Evolutionary conservation across 1,284 basidiomycete species (phyloP).

Genomic region (Sporisorium graminicola): DNA sequence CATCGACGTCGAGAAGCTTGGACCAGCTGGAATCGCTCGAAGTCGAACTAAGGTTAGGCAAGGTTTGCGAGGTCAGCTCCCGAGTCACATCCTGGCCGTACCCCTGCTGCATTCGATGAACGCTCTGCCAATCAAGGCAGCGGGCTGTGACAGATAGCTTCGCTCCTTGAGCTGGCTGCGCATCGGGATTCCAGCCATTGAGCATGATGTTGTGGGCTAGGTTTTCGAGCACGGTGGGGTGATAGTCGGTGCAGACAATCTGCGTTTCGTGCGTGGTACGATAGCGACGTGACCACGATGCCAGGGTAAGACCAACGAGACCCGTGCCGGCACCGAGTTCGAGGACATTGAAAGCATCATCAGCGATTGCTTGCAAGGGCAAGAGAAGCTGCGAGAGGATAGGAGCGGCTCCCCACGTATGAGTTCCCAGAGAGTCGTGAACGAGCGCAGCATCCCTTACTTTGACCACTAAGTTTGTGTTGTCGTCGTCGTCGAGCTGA

Average conservation of each 20-base stretch:
- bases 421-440: slow-evolving; percentile 60
- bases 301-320: slow-evolving; percentile 57
- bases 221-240: slow-evolving; percentile 61
- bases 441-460: slow-evolving; percentile 55
- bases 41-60: slow-evolving; percentile 24
- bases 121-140: slow-evolving; percentile 60
- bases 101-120: slow-evolving; percentile 20
- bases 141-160: slow-evolving; percentile 15
- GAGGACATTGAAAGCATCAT: slow-evolving; percentile 34
- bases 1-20: slow-evolving; percentile 5
- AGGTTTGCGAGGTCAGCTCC: slow-evolving; percentile 50
- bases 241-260: slow-evolving; percentile 58
- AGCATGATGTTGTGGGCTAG: slow-evolving; percentile 48
- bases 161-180: neutral
- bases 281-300: slow-evolving; percentile 20
- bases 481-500: slow-evolving; percentile 6
- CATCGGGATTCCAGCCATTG: slow-evolving; percentile 27
- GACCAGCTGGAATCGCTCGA: slow-evolving; percentile 11
- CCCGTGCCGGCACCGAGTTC: slow-evolving; percentile 68
- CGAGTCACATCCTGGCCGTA: neutral
- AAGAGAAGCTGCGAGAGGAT: slow-evolving; percentile 58
- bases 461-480: slow-evolving; percentile 20
- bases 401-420: slow-evolving; percentile 66
- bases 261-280: slow-evolving; percentile 1
- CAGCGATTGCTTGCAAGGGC: neutral